A percentile compares a stretch with the other conserved stretches of the same genome.
These are phyloP conservation scores for Scutellaria baicalensis DNA, from an alignment of 257 asterid genomes.

Conservation along the genomic window DNA sequence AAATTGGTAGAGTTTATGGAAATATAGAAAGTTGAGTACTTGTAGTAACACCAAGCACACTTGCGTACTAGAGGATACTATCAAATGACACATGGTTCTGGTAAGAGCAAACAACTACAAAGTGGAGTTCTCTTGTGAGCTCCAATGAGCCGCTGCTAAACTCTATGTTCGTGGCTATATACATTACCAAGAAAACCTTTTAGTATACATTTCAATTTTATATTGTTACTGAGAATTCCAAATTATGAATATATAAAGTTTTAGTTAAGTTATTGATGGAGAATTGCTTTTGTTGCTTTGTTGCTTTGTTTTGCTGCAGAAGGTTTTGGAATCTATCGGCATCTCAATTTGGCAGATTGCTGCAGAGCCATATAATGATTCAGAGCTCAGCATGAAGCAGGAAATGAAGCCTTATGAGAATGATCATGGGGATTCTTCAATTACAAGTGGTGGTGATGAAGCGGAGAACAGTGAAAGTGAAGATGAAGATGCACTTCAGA, in stretches of 20 bases:
- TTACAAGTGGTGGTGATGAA: conserved; percentile 28
- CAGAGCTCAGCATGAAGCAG: conserved; percentile 9
- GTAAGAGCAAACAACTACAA: neutral
- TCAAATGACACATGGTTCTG: neutral
- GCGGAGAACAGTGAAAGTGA: conserved; percentile 49
- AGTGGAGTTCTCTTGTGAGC: neutral
- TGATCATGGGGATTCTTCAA: conserved; percentile 35
- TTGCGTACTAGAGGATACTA: neutral
- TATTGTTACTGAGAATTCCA: neutral
- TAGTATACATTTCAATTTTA: neutral
- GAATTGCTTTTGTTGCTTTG: neutral
- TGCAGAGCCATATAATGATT: conserved; percentile 46
- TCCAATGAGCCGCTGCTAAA: neutral
- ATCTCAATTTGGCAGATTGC: conserved; percentile 91
- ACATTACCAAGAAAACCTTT: neutral
- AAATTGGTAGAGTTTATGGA: neutral
- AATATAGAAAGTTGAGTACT: neutral
- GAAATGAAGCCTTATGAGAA: conserved; percentile 35
- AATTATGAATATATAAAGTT: neutral
- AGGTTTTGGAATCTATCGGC: conserved; percentile 65
- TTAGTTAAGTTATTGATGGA: neutral
- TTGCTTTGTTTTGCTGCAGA: conserved; percentile 40
- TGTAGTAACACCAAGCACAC: neutral
- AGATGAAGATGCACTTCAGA: conserved; percentile 37
- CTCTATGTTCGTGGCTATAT: neutral